Percentiles rank a stretch among this genome's conserved stretches.
Evolutionary conservation across 345 rosid genomes (phyloP).

Genomic region (Viola odorata): DNA sequence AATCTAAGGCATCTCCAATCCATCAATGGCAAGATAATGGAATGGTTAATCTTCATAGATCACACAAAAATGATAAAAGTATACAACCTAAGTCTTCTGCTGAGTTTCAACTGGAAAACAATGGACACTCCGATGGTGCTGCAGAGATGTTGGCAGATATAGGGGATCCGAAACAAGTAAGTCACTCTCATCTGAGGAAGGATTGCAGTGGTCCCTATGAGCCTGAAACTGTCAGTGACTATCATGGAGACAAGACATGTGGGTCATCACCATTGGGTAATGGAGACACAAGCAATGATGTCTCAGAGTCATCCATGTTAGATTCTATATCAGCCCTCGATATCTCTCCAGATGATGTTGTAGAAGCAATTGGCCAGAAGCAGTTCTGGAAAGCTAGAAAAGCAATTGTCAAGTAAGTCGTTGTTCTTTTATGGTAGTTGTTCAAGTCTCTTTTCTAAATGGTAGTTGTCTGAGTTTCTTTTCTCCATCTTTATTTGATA

Average conservation of each 20-base stretch:
- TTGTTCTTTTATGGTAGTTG: no score
- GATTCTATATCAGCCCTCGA: conserved; percentile 55
- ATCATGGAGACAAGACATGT: conserved; percentile 22
- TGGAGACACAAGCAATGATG: conserved; percentile 46
- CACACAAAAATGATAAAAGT: conserved; percentile 24
- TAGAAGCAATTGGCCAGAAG: conserved; percentile 79
- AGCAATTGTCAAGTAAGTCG: conserved; percentile 79
- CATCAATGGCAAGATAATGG: conserved; percentile 20
- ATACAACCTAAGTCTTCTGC: conserved; percentile 30
- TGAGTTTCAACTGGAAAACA: conserved; percentile 20
- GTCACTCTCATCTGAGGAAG: conserved; percentile 25
- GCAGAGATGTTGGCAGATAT: conserved; percentile 20
- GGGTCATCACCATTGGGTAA: conserved; percentile 29
- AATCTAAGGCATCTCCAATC: conserved; percentile 16
- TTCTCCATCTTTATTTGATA: no score
- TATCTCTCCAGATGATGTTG: conserved; percentile 79
- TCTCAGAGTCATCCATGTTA: conserved; percentile 61
- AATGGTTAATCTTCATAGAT: conserved; percentile 23
- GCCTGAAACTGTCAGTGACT: conserved; percentile 27
- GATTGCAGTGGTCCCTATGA: conserved; percentile 29
- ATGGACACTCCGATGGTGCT: conserved; percentile 12
- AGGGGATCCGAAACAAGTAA: conserved; percentile 24
- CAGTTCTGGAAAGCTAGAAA: conserved; percentile 92
- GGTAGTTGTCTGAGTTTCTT: no score
- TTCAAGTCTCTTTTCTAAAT: no score